Percentiles rank a stretch among this genome's conserved stretches.
phyloP scores from a whole-genome alignment of 176 grass and related monocot species.

The sorghum (Sorghum bicolor) region Sorghum_bicolor_NCBIv3 NC_012878.2:48240001-48240500 shows the following conservation, averaged over 20 bases:
- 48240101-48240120: slow-evolving; percentile 22
- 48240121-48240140: neutral
- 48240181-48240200: slow-evolving; percentile 13
- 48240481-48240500: no score
- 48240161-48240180: neutral
- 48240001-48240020: neutral
- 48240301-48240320: neutral
- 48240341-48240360: neutral
- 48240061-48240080: neutral
- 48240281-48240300: neutral
- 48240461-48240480: no score
- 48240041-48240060: slow-evolving; percentile 44
- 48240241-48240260: neutral
- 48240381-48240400: neutral
- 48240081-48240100: slow-evolving; percentile 2
- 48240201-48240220: neutral
- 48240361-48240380: neutral
- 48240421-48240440: slow-evolving; percentile 1
- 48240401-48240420: neutral
- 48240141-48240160: slow-evolving; percentile 7
- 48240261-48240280: slow-evolving; percentile 10
- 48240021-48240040: slow-evolving; percentile 4
- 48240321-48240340: neutral
- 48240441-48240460: neutral
- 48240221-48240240: slow-evolving; percentile 4